Base-by-base conservation (phyloP, 148 eudicot genomes). In the Rhododendron mucronatum region DNA sequence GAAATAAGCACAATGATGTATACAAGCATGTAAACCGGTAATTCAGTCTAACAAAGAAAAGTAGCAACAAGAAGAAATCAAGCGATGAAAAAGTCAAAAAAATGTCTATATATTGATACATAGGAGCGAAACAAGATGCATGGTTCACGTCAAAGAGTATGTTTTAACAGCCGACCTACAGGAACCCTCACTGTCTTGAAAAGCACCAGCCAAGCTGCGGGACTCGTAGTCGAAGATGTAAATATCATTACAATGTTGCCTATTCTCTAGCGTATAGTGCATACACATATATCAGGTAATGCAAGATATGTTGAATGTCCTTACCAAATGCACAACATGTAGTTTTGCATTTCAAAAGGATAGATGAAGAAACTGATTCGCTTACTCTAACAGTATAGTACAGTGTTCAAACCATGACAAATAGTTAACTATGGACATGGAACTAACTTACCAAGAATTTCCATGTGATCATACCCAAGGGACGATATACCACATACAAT, bases 381-480 rank as follows among this genome's bases (percentile, higher is more conserved):
- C 14, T 26, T 30, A 67, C 35, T 18, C 47, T 18, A 65, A 26
- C 33, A 65, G 73, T 57, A 48, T 7, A 55, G 21, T 61, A 35
- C n/a, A 48, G 78, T 23, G n/a, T 80, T 35, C 53, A 37, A 65
- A 78, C 59, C 47, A 26, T 47, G n/a, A 35, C 51, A 5, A 74
- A 57, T 28, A 83, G 61, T 82, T 84, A 85, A 47, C 75, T n/a
- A 88, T 74, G 71, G 67, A 90, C 86, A 89, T 78, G 73, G 87
- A 87, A 84, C 45, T 41, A 55, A 91, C 99, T 93, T 89, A 95
- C 99, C 99, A 87, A 97, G 96, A 84, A 97, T 97, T 93, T 97
- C 99, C 93, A 94, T 93, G 93, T 97, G 99, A 92, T 95, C 99
- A 89, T 91, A 97, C 85, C 99, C 99, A 61, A 97, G 96, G 79